Base-by-base conservation (phyloP, 768 basidiomycete species). In the Suillus alpinus region DNA sequence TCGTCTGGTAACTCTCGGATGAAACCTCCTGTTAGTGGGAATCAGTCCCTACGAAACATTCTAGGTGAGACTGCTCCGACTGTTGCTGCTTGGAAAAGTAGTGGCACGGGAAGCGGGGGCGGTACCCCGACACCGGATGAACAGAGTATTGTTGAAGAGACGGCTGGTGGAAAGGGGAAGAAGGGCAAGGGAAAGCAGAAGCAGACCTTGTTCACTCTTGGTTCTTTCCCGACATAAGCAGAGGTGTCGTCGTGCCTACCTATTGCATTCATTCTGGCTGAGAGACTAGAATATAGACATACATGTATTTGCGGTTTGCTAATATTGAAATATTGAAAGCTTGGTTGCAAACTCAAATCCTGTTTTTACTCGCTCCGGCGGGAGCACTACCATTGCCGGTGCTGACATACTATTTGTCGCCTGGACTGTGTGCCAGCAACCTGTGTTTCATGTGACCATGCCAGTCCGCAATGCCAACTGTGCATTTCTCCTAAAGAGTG, bases 171-270 rank as follows among this genome's bases (percentile, higher is more conserved):
- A 0, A 88, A 84, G 66, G 84, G 84, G 37, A 91, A 86, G 80
- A 93, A 91, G 73, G 83, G 84, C 0, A 94, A 93, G 69, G 86
- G 86, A 1, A 92, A 93, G 73, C 85, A 86, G 71, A 94, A 94
- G 75, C 90, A 94, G 79, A 93, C 86, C 9, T 72, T 95, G 64
- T 94, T 94, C 67, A 92, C 79, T 23, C 61, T 86, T 43, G 83
- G 84, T 9, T 76, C 81, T 16, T 82, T 82, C 66, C 81, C 81
- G 44, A 47, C 73, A 37, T 73, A 55, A 72, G 40, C 51, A 12
- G 16, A 39, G 23, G 53, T 18, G 37, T 39, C 9, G 16, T 55
- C 10, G 16, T 12, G 0, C 14, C 23, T 53, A 8, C 37, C 16
- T 37, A 9, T 23, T 26, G 36, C 36, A 26, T 53, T 23, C 14